A percentile compares a stretch with the other conserved stretches of the same genome.
These are phyloP conservation scores for Aspergillus ellipticus DNA, from an alignment of 495 filamentous ascomycete species.

Conservation along the genomic window DNA sequence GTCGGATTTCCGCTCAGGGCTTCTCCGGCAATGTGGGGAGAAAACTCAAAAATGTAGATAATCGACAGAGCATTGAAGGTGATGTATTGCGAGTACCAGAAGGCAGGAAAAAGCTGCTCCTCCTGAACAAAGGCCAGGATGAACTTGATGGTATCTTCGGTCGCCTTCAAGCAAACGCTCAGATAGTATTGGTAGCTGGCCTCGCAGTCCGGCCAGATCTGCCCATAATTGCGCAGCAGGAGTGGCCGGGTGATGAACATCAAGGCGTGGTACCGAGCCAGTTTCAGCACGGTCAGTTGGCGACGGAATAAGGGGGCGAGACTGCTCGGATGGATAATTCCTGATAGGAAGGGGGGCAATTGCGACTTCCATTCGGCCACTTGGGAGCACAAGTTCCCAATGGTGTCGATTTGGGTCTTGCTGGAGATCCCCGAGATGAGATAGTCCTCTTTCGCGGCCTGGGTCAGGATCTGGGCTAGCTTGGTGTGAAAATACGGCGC, in stretches of 20 bases:
- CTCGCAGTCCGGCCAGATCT: constrained; percentile 14
- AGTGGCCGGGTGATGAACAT: constrained; percentile 28
- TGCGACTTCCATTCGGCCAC: constrained; percentile 23
- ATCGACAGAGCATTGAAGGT: constrained; percentile 30
- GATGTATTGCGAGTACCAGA: constrained; percentile 32
- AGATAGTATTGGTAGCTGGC: constrained; percentile 17
- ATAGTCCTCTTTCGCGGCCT: constrained; percentile 24
- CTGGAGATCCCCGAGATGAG: constrained; percentile 15
- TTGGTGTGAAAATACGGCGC: constrained; percentile 24
- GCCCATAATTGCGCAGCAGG: constrained; percentile 22
- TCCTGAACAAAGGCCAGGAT: constrained; percentile 24
- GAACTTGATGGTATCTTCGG: constrained; percentile 21
- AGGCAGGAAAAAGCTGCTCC: constrained; percentile 21
- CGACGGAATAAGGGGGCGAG: constrained; percentile 22
- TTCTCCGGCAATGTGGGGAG: too few relatives aligned
- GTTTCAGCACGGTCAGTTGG: constrained; percentile 23
- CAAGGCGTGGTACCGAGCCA: constrained; percentile 24
- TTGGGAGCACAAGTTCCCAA: constrained; percentile 9
- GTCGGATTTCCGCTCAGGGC: too few relatives aligned
- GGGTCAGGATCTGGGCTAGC: constrained; percentile 22
- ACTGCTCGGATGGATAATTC: constrained; percentile 23
- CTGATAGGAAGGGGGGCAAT: constrained; percentile 21
- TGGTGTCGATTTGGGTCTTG: constrained; percentile 16
- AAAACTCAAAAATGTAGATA: constrained; percentile 29
- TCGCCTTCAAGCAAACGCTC: constrained; percentile 17